Evolutionary conservation across 1,284 basidiomycete genomes (phyloP), one percentile per base, ranked within the genome.

Genomic region (Schizophyllum amplum): DNA sequence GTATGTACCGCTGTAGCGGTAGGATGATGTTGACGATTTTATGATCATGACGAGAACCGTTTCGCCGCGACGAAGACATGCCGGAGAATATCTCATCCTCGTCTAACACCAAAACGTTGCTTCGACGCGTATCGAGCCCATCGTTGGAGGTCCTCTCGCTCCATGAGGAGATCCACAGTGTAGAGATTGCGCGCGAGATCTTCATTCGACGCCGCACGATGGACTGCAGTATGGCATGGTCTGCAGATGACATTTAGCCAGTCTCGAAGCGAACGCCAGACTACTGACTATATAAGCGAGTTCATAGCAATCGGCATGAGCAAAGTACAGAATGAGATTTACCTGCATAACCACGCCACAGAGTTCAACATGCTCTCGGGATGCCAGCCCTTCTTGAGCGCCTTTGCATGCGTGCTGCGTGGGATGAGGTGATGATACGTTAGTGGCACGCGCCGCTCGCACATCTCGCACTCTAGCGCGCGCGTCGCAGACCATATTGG

Each of bases 351-450:
- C 81, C 80, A 83, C 17, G 81, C 81, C 13, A 83, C 80, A 4
- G 77, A 76, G 59, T 78, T 78, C 25, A 83, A 55, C 75, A 78
- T 75, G 25, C 66, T 65, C 63, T 77, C 73, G 0, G 73, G 67
- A 63, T 83, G 81, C 80, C 80, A 81, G 49, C 74, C 75, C 65
- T 75, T 77, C 71, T 81, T 82, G 24, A 76, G 61, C 17, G 70
- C 78, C 64, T 80, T 82, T 1, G 69, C 67, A 60, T 83, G 81
- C 13, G 69, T 73, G 24, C 75, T 75, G 27, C 77, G 73, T 1
- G 81, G 81, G 51, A 83, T 80, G 47, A 83, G 72, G 59, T 83
- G 81, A 64, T 83, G 80, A 63, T 82, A 83, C 13, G 81, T 83
- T 62, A 83, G 66, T 7, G 76, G 78, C 1, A 82, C 74, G 56